Base-by-base conservation (phyloP, 805 yeast genomes). In the Metschnikowia shivogae region DNA sequence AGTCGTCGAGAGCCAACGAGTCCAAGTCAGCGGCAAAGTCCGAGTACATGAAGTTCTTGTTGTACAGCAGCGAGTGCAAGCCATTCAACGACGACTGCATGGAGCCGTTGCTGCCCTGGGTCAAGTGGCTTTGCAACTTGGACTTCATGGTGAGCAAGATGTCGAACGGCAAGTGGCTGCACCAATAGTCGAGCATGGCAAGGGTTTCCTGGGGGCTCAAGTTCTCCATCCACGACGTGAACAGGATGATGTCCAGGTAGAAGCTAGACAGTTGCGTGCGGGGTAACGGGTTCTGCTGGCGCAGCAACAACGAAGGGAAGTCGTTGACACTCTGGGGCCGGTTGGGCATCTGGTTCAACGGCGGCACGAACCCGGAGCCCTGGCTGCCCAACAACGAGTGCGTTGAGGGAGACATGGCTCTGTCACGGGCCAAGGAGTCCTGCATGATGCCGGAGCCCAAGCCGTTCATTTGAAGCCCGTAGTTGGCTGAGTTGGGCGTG, bases 131-230 rank as follows among this genome's bases (percentile, higher is more conserved):
- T 47, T 77, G 81, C 44, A 80, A 53, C 51, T 72, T 74, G 27
- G 73, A 57, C 56, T 72, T 75, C 44, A 80, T 74, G 40, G 78
- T 68, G 30, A 71, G 64, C 49, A 79, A 60, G 12, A 76, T 73
- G 50, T 80, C 84, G 44, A 76, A 73, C 7, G 79, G 74, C 52
- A 80, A 61, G 46, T 68, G 67, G 38, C 72, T 64, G 47, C 81
- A 65, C 59, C 80, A 62, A 56, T 77, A 74, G 53, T 80, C 84
- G 47, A 79, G 68, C 61, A 78, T 74, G 40, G 76, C 65, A 45
- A 75, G 65, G 52, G 70, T 77, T 49, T 80, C 83, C 37, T 70
- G 71, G n/a, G 77, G 70, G 39, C 65, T 68, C 59, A 81, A 66
- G 38, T 22, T 47, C 45, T 54, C 58, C 32, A 54, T 43, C 58